Base-by-base conservation (phyloP, 345 rosid species). In the Geranium brycei region DNA sequence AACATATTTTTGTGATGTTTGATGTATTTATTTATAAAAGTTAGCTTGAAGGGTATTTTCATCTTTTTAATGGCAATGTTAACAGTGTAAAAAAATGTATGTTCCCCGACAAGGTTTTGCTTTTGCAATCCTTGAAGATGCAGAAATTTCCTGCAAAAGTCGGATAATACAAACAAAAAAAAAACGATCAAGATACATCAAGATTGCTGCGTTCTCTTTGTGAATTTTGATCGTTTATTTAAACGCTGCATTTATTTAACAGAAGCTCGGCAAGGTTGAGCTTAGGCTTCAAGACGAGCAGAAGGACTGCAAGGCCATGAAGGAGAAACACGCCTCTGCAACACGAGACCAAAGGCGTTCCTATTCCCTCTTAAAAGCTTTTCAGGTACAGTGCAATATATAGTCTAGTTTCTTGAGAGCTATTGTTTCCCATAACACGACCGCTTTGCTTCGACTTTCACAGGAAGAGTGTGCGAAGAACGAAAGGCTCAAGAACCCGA, bases 241-340 rank as follows among this genome's bases (percentile, higher is more conserved):
- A 38, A 13, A 13, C 10, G 53, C 14, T 47, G 13, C 11, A 13
- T 47, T 13, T 47, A 13, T 47, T 47, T 47, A 8, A 64, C 90
- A 86, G 96, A 88, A 82, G 80, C 77, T 88, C 19, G 82, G 78
- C 77, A 86, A 82, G 71, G 78, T 77, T 69, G 77, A 80, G 73
- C 53, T 67, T 60, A 78, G 74, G 53, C 79, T 81, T 62, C 78
- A 80, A 70, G 88, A 84, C 63, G 87, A 81, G 78, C 87, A 81
- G 73, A 88, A 73, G 70, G 74, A 17, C 60, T 79, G 80, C 72
- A 83, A 82, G 70, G 66, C 64, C 63, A 69, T 74, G 17, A 82
- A 82, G 76, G 82, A 84, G 64, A 82, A 68, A 76, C 68, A 75
- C 66, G 66, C 79, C 60, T 79, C 87, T 30, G 82, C 83, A 72